Conservation (phyloP, 352 stramenopile genomes). For the Pythium brachiatum region DNA sequence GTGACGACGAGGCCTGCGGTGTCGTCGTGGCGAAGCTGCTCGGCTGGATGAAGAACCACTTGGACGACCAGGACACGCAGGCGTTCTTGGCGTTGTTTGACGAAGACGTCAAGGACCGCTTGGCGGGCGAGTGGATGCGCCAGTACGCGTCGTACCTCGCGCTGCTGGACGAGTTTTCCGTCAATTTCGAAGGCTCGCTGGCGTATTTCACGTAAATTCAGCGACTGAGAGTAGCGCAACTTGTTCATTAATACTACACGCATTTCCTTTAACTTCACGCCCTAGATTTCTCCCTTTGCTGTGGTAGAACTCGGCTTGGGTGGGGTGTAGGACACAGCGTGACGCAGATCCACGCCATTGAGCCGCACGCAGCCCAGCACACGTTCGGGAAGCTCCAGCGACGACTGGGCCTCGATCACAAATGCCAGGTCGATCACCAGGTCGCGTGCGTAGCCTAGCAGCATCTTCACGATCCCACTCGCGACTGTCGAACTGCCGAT, state of each 20-base stretch:
- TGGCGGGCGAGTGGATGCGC: constrained; percentile 71
- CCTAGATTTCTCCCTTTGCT: constrained; percentile 4
- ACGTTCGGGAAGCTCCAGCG: constrained; percentile 71
- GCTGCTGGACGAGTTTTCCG: constrained; percentile 62
- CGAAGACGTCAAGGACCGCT: constrained; percentile 44
- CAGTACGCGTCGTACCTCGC: constrained; percentile 62
- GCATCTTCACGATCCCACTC: constrained; percentile 61
- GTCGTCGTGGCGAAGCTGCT: constrained; percentile 63
- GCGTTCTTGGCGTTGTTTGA: constrained; percentile 56
- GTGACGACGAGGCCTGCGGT: constrained; percentile 42
- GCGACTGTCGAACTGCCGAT: constrained; percentile 76
- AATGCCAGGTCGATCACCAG: constrained; percentile 84
- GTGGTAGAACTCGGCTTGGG: constrained; percentile 3
- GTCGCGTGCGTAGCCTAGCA: constrained; percentile 62
- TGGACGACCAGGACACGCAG: constrained; percentile 44
- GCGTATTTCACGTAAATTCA: constrained; percentile 58
- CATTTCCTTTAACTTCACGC: not conserved
- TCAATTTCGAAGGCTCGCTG: constrained; percentile 55
- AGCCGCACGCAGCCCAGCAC: constrained; percentile 71
- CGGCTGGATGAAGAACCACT: constrained; percentile 63
- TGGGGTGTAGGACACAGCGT: constrained; percentile 40
- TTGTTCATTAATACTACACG: constrained; percentile 4
- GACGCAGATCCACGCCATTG: constrained; percentile 55
- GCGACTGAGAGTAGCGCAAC: not conserved
- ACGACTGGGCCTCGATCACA: constrained; percentile 71